These are phyloP conservation scores for Grosmannia penicillata DNA, from an alignment of 2,329 filamentous ascomycete genomes.

Conservation along the genomic window DNA sequence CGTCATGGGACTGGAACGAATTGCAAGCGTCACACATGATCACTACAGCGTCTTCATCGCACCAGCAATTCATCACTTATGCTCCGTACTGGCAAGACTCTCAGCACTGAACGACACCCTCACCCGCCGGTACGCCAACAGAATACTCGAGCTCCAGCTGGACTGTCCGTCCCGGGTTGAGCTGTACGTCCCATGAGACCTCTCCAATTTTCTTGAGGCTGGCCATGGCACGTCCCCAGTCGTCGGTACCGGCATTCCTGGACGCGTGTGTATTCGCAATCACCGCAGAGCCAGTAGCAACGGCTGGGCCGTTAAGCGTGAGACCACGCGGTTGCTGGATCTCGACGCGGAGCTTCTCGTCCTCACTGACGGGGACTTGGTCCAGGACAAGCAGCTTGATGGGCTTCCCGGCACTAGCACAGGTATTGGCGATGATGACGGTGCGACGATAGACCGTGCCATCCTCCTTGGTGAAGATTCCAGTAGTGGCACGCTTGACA, in stretches of 20 bases:
- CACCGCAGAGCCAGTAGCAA: conserved; percentile 12
- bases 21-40: too few relatives aligned
- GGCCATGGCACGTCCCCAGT: conserved; percentile 40
- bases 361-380: conserved; percentile 47
- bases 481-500: conserved; percentile 30
- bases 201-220: conserved; percentile 41
- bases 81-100: too few relatives aligned
- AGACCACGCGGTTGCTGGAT: conserved; percentile 34
- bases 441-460: conserved; percentile 32
- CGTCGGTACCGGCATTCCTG: conserved; percentile 16
- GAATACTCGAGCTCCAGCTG: conserved; percentile 47
- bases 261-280: too few relatives aligned
- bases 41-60: too few relatives aligned
- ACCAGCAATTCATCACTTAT: too few relatives aligned
- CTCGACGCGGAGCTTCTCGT: conserved; percentile 39
- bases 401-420: conserved; percentile 17
- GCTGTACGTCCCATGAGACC: conserved; percentile 40
- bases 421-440: conserved; percentile 36
- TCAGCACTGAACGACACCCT: conserved; percentile 18
- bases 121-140: conserved; percentile 37
- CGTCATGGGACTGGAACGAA: too few relatives aligned
- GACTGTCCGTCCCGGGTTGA: conserved; percentile 42
- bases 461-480: conserved; percentile 37
- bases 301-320: conserved; percentile 19
- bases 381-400: conserved; percentile 39